A percentile compares a stretch with the other conserved stretches of the same genome.
phyloP scores from a whole-genome alignment of 495 filamentous ascomycete species.

The Echria macrotheca region DNA sequence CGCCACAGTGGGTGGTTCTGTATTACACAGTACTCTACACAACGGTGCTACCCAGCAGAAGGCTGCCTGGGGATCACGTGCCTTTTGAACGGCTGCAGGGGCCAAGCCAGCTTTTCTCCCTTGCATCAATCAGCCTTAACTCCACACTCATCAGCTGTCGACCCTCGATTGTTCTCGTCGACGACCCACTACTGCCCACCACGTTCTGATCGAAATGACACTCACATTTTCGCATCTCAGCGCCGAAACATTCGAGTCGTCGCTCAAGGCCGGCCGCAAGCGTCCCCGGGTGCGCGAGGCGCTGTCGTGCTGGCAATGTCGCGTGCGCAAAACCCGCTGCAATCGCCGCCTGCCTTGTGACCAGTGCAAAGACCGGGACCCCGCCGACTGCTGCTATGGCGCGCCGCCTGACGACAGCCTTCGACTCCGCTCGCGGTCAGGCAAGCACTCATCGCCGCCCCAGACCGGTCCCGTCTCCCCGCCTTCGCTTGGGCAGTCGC shows the following conservation, averaged over 20 bases:
- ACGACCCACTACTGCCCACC: no score
- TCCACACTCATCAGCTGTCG: no score
- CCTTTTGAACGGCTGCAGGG: no score
- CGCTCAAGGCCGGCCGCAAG: conserved; percentile 19
- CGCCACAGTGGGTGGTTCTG: no score
- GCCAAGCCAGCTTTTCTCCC: no score
- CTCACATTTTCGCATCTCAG: conserved; percentile 20
- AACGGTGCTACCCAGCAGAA: no score
- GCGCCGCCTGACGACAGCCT: no score
- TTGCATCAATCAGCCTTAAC: no score
- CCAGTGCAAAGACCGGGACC: conserved; percentile 16
- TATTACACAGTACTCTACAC: no score
- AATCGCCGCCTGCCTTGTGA: conserved; percentile 52
- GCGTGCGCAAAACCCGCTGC: conserved; percentile 57
- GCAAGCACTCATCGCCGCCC: neutral
- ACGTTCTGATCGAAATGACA: conserved; percentile 9
- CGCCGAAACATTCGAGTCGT: conserved; percentile 19
- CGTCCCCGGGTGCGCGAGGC: conserved; percentile 18
- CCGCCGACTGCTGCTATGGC: conserved; percentile 14
- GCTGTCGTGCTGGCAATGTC: conserved; percentile 35
- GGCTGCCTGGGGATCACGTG: no score
- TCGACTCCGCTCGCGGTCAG: no score
- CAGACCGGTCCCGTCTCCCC: neutral
- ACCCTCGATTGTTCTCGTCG: no score
- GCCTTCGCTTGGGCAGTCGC: neutral